Evolutionary conservation across 108 stramenopile species (phyloP).

Genomic region (Thalassiosira profunda): DNA sequence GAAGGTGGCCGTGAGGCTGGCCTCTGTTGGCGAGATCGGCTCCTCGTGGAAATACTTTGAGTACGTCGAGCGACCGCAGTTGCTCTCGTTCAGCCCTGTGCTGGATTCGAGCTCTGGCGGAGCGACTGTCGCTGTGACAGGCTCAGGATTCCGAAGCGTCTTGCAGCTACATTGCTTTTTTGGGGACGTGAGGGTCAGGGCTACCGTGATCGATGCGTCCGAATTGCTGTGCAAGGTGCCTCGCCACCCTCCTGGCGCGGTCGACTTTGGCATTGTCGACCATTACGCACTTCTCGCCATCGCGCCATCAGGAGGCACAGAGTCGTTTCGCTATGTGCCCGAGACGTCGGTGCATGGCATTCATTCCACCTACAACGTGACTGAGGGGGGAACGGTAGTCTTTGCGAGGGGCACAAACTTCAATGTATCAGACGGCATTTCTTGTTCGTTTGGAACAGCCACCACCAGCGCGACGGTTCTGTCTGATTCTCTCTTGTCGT

Average conservation of each 20-base stretch:
- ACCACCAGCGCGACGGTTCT: neutral
- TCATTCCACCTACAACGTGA: conserved; percentile 11
- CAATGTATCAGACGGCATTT: neutral
- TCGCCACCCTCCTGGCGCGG: conserved; percentile 27
- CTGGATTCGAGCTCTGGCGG: conserved; percentile 8
- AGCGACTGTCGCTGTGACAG: conserved; percentile 25
- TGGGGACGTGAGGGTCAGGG: conserved; percentile 9
- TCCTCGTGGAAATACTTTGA: conserved; percentile 36
- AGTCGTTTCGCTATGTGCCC: conserved; percentile 26
- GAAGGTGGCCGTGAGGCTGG: conserved; percentile 12
- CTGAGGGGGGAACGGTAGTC: conserved; percentile 12
- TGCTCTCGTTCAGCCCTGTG: conserved; percentile 14
- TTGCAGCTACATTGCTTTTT: conserved; percentile 26
- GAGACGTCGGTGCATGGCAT: conserved; percentile 25
- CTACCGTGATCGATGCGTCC: conserved; percentile 13
- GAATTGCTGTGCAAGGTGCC: conserved; percentile 38
- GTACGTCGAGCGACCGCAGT: conserved; percentile 20
- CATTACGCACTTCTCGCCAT: conserved; percentile 7
- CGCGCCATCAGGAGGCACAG: neutral
- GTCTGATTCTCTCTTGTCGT: conserved; percentile 47
- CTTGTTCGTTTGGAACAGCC: neutral
- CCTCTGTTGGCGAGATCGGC: conserved; percentile 10
- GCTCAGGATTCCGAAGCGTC: conserved; percentile 25
- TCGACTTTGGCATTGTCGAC: conserved; percentile 29
- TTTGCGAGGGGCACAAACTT: conserved; percentile 37